A percentile compares a stretch with the other conserved stretches of the same genome.
Evolutionary conservation across 139 green algal species (phyloP).

Genomic region (Asterochloris sp.): DNA sequence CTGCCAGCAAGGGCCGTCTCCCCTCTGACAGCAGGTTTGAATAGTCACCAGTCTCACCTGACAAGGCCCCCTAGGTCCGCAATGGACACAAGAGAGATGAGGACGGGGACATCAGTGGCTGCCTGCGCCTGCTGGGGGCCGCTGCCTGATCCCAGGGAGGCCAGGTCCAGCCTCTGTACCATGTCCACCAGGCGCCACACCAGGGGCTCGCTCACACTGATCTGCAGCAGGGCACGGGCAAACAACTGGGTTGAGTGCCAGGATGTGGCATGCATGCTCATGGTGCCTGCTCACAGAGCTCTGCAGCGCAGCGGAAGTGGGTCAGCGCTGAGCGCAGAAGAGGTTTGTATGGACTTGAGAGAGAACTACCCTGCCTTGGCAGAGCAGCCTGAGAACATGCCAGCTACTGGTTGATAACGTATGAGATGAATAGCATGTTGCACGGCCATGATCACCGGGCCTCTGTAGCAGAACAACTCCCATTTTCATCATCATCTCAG

Average conservation of each 20-base stretch:
- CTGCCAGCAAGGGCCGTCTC: background rate
- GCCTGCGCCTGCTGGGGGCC: constrained; percentile 15
- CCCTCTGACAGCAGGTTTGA: background rate
- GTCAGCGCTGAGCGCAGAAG: no score
- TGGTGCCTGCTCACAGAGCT: no score
- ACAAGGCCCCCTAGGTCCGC: constrained; percentile 47
- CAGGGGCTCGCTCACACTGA: constrained; percentile 59
- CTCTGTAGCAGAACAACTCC: no score
- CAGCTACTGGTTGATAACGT: no score
- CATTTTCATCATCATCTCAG: no score
- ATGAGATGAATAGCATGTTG: no score
- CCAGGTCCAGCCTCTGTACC: constrained; percentile 35
- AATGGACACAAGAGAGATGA: constrained; percentile 60
- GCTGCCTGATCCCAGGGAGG: background rate
- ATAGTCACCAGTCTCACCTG: background rate
- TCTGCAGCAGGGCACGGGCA: constrained; percentile 12
- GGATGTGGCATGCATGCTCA: no score
- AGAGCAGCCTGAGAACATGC: no score
- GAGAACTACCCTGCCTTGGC: no score
- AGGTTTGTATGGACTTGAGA: no score
- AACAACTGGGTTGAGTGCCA: background rate
- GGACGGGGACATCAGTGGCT: constrained; percentile 44
- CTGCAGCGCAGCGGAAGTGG: no score
- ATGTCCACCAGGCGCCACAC: constrained; percentile 54
- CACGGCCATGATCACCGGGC: no score